Percentiles rank a stretch among this genome's conserved stretches.
Conservation (phyloP, 2,329 filamentous ascomycete genomes). For the Botrytis paeoniae region DNA sequence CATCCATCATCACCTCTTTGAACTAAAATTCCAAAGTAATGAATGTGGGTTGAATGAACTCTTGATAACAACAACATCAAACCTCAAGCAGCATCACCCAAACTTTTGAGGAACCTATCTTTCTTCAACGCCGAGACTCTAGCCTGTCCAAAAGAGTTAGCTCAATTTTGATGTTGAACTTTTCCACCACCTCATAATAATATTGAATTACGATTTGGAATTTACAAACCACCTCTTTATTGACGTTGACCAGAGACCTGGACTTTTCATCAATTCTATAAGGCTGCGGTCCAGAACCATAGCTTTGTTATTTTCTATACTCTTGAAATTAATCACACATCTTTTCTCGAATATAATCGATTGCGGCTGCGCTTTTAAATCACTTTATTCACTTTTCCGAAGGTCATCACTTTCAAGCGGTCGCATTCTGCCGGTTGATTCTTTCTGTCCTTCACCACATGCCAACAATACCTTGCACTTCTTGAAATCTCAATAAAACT, state of each 20-base stretch:
- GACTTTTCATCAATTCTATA: not conserved
- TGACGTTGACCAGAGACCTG: not conserved
- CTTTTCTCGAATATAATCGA: not conserved
- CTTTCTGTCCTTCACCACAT: not conserved
- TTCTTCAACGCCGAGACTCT: not conserved
- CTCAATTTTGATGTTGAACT: not conserved
- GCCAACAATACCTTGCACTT: not conserved
- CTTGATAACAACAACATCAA: not conserved
- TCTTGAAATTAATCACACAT: not conserved
- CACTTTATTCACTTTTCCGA: not conserved
- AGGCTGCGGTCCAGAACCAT: not conserved
- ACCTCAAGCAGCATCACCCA: not conserved
- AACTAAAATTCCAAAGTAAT: not conserved
- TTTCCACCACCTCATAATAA: not conserved
- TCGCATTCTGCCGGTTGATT: not conserved
- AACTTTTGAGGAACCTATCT: not conserved
- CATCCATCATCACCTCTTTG: not conserved
- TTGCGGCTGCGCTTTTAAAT: not conserved
- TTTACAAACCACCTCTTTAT: not conserved
- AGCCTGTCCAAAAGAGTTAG: not conserved
- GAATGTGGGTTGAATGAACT: not conserved
- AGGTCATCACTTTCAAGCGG: not conserved
- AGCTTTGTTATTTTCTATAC: not conserved
- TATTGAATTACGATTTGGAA: not conserved
- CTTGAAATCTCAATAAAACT: not conserved